Percentiles rank a stretch among this genome's conserved stretches.
phyloP scores from a whole-genome alignment of 179 eudicot species.

The Gypsophila paniculata region DNA sequence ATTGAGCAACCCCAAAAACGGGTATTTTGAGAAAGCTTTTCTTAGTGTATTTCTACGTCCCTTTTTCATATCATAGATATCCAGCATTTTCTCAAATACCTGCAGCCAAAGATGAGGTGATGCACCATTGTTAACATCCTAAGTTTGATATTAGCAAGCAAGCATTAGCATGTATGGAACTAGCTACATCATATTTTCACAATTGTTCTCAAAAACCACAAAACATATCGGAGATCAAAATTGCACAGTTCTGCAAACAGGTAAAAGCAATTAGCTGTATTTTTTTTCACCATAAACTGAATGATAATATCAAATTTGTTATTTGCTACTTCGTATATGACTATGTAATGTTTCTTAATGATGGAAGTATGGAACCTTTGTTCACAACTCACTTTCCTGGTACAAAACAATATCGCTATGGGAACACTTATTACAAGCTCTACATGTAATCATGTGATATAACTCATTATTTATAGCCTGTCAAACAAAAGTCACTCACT shows the following conservation, averaged over 20 bases:
- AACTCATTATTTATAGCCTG: too few species aligned
- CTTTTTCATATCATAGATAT: slow-evolving; percentile 30
- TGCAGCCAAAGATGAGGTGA: slow-evolving; percentile 28
- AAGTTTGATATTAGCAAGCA: not conserved
- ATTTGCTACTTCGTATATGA: not conserved
- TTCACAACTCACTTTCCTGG: slow-evolving; percentile 1
- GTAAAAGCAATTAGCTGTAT: not conserved
- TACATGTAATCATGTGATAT: slow-evolving; percentile 1
- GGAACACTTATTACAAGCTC: not conserved
- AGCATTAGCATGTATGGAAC: not conserved
- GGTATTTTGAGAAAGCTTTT: slow-evolving; percentile 40
- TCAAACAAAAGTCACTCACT: too few species aligned
- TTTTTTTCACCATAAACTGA: not conserved
- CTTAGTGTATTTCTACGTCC: slow-evolving; percentile 34
- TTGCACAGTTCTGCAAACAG: not conserved
- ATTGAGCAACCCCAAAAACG: slow-evolving; percentile 64
- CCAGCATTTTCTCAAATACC: slow-evolving; percentile 72
- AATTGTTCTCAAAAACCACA: not conserved
- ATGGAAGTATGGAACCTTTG: not conserved
- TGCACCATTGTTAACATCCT: slow-evolving; percentile 4
- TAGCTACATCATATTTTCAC: not conserved
- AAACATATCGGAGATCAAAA: not conserved
- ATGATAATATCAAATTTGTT: not conserved
- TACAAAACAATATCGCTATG: not conserved
- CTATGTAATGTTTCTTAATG: not conserved